Evolutionary conservation across 176 grass and related monocot species (phyloP), one percentile per base, ranked within the genome.

Genomic region (Ananas comosus): DNA sequence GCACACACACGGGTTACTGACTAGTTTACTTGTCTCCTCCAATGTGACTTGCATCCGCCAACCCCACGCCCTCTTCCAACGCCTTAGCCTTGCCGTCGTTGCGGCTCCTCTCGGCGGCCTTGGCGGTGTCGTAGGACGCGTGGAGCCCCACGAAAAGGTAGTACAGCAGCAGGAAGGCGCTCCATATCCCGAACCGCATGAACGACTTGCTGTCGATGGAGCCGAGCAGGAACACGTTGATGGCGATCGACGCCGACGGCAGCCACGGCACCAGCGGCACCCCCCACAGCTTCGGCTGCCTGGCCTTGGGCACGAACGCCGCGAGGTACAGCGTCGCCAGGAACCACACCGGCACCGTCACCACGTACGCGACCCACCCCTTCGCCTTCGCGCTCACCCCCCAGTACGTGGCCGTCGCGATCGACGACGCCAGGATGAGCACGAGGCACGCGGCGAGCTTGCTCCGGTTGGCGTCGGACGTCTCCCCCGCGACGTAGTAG

Each of bases 141-240:
- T 96, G 92, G 11, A 96, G 82, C 1, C 94, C 94, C n/a, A 99
- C 42, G 64, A 93, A 86, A 52, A 99, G 50, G 87, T 99, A 99
- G 80, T 99, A 93, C 0, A 90, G 51, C 25, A 99, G 73, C 70
- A 93, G 83, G 50, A 57, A 47, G 2, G 7, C 70, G 14, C 80
- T 86, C 94, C 94, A 99, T 49, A 88, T 23, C 17, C 84, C 86
- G 76, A 99, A 99, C 61, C 89, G 59, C 71, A 70, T 64, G 76
- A 90, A 99, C 7, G 94, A 99, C 33, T 78, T 83, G 54, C 47
- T 4, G 76, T 99, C 89, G 72, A 99, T 99, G 69, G 94, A 99
- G 0, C 94, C 94, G 4, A 99, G 81, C 64, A 99, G 76, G 80
- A 99, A 99, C 11, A 99, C 50, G 69, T 93, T 99, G 58, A 99